Conservation (phyloP, 768 basidiomycete genomes). For the Boletus huronensis region DNA sequence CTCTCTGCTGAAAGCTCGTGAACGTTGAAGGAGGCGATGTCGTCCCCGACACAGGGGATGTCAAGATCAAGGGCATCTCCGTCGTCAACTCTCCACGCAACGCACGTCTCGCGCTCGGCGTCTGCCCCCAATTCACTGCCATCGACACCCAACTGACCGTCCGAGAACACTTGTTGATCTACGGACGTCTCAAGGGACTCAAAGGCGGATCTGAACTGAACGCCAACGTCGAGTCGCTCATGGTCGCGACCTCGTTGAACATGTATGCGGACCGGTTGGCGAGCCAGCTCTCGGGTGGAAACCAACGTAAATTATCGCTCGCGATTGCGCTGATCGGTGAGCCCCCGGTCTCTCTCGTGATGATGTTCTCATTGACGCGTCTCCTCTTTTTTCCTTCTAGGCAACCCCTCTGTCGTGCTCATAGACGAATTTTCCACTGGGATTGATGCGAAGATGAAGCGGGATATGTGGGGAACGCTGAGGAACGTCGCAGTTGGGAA, state of each 20-base stretch:
- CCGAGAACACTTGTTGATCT: slow-evolving; percentile 68
- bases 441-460: slow-evolving; percentile 78
- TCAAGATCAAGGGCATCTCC: slow-evolving; percentile 63
- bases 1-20: not conserved
- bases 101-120: slow-evolving; percentile 68
- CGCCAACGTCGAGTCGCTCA: slow-evolving; percentile 52
- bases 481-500: slow-evolving; percentile 63
- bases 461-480: slow-evolving; percentile 79
- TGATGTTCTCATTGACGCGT: not conserved
- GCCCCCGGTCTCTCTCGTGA: not conserved
- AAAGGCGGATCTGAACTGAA: slow-evolving; percentile 44
- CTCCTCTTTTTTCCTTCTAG: slow-evolving; percentile 29
- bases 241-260: slow-evolving; percentile 55
- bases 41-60: slow-evolving; percentile 64
- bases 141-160: slow-evolving; percentile 78
- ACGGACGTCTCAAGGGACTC: slow-evolving; percentile 73
- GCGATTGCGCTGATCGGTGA: slow-evolving; percentile 73
- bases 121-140: slow-evolving; percentile 83
- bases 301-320: slow-evolving; percentile 71
- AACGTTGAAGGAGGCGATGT: slow-evolving; percentile 58
- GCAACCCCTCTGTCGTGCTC: slow-evolving; percentile 72
- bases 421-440: slow-evolving; percentile 86
- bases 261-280: slow-evolving; percentile 69
- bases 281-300: slow-evolving; percentile 73
- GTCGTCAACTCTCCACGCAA: slow-evolving; percentile 59